Base-by-base conservation (phyloP, 2,329 filamentous ascomycete species). In the Pseudocercospora eumusae region DNA sequence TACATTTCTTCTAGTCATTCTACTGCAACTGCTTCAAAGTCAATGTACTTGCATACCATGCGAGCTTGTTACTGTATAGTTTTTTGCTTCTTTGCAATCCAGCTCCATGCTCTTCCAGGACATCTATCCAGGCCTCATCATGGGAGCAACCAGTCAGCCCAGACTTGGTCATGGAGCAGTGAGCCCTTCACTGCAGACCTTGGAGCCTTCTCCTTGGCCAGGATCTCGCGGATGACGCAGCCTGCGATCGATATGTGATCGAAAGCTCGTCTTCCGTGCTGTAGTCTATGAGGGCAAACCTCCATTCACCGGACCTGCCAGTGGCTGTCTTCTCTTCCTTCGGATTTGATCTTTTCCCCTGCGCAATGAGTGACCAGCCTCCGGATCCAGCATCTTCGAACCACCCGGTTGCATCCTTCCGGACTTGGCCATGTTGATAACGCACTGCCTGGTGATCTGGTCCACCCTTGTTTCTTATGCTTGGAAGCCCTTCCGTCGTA, bases 1-100 rank as follows among this genome's bases (percentile, higher is more conserved):
- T 76, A 76, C 69, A 69, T 70, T 68, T 67, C 61, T 59, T 52
- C 57, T 61, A 66, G 60, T 66, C 63, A 63, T 61, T 66, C 63
- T 55, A 50, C 49, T 42, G 25, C 57, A 21, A 45, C 57, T 65
- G 64, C 56, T 54, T 49, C n/a, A 60, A 54, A 59, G 44, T 64
- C 60, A 54, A 57, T 65, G 62, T 70, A 62, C 64, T 68, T 25
- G 64, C 52, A 56, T 11, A 33, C 21, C 15, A 27, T 60, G 64
- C 57, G 57, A 63, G 55, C 52, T 54, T 44, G 52, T 64, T 25
- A 23, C 11, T 47, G 44, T 47, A 50, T 58, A 65, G 64, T 63
- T 60, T 44, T 54, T 60, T 64, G 60, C 56, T 63, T 49, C 36
- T 64, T 58, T 40, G 42, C 20, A 13, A 3, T 13, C 1, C 20